phyloP scores from a whole-genome alignment of 148 eudicot species.

The Nepenthes mirabilis region DNA sequence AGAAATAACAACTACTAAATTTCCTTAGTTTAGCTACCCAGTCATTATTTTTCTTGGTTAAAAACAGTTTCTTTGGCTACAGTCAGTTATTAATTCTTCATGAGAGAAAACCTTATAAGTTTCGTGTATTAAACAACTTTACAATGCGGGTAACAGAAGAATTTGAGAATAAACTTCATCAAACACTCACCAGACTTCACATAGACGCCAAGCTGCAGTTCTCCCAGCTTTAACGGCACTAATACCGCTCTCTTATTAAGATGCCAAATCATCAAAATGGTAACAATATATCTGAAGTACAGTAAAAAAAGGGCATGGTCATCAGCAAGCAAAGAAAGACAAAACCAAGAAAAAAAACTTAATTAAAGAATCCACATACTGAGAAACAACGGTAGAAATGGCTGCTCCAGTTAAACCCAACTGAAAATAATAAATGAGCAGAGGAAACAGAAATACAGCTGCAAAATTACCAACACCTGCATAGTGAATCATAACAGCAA shows the following conservation, averaged over 20 bases:
- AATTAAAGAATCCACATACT: conserved; percentile 37
- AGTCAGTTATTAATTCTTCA: too few species aligned
- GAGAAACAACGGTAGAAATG: conserved; percentile 73
- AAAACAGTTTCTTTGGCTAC: too few species aligned
- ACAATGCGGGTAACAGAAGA: neutral
- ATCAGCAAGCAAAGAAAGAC: conserved; percentile 1
- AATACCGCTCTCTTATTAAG: conserved; percentile 57
- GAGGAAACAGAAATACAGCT: conserved; percentile 68
- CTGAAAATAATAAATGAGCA: conserved; percentile 52
- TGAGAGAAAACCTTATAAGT: neutral
- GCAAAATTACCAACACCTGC: conserved; percentile 78
- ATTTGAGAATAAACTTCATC: neutral
- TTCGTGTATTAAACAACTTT: too few species aligned
- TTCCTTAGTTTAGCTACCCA: too few species aligned
- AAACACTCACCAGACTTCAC: conserved; percentile 69
- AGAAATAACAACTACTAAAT: too few species aligned
- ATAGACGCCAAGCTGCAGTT: conserved; percentile 66
- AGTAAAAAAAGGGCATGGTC: conserved; percentile 3
- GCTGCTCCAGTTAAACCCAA: conserved; percentile 92
- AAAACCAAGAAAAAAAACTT: conserved; percentile 1
- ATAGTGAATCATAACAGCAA: neutral
- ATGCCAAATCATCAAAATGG: conserved; percentile 60
- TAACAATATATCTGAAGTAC: conserved; percentile 50
- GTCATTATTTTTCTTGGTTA: too few species aligned
- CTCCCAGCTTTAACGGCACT: conserved; percentile 68